Evolutionary conservation across 305 asterid genomes (phyloP).

Genomic region (Andrographis paniculata): DNA sequence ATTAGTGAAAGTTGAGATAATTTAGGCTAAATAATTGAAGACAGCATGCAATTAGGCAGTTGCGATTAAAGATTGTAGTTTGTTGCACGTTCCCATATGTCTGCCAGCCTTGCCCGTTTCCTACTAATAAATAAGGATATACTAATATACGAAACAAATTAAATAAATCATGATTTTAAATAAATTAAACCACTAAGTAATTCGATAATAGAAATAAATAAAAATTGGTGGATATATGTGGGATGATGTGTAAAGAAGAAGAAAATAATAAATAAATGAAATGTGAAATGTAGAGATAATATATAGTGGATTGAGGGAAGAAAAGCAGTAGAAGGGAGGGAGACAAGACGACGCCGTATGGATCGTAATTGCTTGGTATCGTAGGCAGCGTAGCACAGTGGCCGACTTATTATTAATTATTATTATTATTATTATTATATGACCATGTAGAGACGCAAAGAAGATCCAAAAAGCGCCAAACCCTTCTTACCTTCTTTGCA

Average conservation of each 20-base stretch:
- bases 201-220: too few species aligned
- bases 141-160: not conserved
- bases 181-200: too few species aligned
- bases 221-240: too few species aligned
- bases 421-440: not conserved
- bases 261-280: too few species aligned
- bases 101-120: slow-evolving; percentile 31
- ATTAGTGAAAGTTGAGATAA: too few species aligned
- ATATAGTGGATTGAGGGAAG: slow-evolving; percentile 16
- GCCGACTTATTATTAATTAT: slow-evolving; percentile 40
- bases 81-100: slow-evolving; percentile 33
- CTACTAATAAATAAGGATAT: slow-evolving; percentile 17
- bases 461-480: slow-evolving; percentile 77
- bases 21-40: slow-evolving; percentile 20
- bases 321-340: not conserved
- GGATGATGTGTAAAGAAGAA: too few species aligned
- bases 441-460: slow-evolving; percentile 67
- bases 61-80: slow-evolving; percentile 21
- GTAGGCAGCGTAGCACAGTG: slow-evolving; percentile 43
- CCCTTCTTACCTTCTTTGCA: slow-evolving; percentile 17
- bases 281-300: too few species aligned
- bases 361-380: slow-evolving; percentile 9
- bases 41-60: slow-evolving; percentile 28
- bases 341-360: slow-evolving; percentile 37
- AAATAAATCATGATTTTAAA: too few species aligned